Evolutionary conservation across 2,329 filamentous ascomycete species (phyloP), one percentile per base, ranked within the genome.

Genomic region (Aspergillus sp.): DNA sequence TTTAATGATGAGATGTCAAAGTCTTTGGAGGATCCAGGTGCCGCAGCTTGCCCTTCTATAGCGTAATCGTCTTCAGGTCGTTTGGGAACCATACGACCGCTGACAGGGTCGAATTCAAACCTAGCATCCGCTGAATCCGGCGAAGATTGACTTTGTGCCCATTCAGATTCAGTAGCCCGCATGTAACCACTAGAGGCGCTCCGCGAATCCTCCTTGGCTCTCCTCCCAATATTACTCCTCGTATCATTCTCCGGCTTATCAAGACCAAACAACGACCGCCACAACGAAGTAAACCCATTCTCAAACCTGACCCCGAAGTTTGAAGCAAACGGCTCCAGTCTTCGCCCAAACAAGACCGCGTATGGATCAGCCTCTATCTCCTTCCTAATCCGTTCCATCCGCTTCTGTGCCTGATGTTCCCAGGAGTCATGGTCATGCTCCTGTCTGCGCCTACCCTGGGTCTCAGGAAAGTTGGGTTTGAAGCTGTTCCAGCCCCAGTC

Each of bases 81-180:
- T 49, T 61, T 62, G 2, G 66, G 71, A 7, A 72, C 65, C 71
- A 78, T 79, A 21, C 75, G 70, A 33, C 75, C 74, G 55, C 69
- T 75, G 35, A 79, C 74, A 8, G 76, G 76, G 41, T 79, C 77
- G 59, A 77, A 78, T 50, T 71, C 66, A 56, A 71, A 54, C n/a
- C 40, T 11, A 35, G 19, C 21, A 5, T 21, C 31, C 41, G 33
- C 45, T 14, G 37, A 21, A 1, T n/a, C 21, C 31, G 27, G 5
- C 3, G 19, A 27, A n/a, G 41, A 7, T 27, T 27, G 51, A 40
- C 14, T 39, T 6, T 25, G 40, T n/a, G 23, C 19, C 35, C 27
- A 0, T 14, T n/a, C 21, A 17, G 15, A 11, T 8, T 21, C 27
- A 15, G 12, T 9, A n/a, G 6, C 21, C 19, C 21, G 23, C 23